Base-by-base conservation (phyloP, 768 basidiomycete species). In the Boletellus sp. region DNA sequence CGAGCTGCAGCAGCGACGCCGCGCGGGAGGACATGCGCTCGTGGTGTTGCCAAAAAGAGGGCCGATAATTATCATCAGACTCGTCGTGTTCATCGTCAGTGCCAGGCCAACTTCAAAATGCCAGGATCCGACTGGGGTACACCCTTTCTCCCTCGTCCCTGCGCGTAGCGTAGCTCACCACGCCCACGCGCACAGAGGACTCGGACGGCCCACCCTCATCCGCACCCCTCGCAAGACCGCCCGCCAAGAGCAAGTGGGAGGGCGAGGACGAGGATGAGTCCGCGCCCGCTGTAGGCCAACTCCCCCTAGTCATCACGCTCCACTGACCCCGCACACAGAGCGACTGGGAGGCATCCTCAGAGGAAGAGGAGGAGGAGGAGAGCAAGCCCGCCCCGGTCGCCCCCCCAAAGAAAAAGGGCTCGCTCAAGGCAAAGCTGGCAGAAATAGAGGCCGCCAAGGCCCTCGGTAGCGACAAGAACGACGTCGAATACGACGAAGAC, bases 341-440 rank as follows among this genome's bases (percentile, higher is more conserved):
- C 69, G 94, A 96, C 70, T 98, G 95, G 95, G 94, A 98, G 59
- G 89, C 76, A 31, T 87, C 87, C 1, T 84, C 84, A 6, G 85
- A 87, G 35, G 90, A 90, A 46, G 81, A 83, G 11, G 80, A 87
- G 34, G 90, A 90, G 47, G 81, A 83, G 11, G 80, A 83, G 3
- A 74, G 72, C 52, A 70, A 78, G 41, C 69, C 76, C 6, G 67
- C 74, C 36, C 46, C 78, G 2, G 79, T 75, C 40, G 83, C 84
- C 16, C 84, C 90, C 4, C 81, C 85, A 2, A 91, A 90, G 75
- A 95, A 96, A 73, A 96, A 94, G 72, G 92, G 90, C 46, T 90
- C 87, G 1, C 69, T 97, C 57, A 96, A 96, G 69, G 81, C 83
- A 17, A 95, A 94, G 68, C 72, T 98, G 3, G 93, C 93, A 0